phyloP scores from a whole-genome alignment of 257 asterid genomes.

The Echium plantagineum region DNA sequence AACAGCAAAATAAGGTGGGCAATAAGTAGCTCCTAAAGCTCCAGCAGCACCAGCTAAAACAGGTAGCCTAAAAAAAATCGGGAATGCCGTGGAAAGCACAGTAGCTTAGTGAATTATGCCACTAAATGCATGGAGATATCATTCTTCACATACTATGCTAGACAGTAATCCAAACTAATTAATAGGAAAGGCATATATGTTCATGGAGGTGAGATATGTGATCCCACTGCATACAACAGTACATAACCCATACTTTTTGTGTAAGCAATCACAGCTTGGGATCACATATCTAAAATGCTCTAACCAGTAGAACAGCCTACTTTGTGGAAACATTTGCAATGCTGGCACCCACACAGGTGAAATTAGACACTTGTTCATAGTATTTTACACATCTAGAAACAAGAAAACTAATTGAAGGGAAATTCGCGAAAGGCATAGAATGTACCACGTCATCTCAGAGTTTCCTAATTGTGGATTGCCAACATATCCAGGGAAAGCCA shows the following conservation, averaged over 20 bases:
- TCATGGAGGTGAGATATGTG: neutral
- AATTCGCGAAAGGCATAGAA: neutral
- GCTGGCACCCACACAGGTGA: neutral
- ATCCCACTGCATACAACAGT: neutral
- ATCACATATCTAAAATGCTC: neutral
- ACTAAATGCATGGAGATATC: too few relatives aligned
- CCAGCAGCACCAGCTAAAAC: constrained; percentile 95
- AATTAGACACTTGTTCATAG: neutral
- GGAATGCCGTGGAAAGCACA: neutral
- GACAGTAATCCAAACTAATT: too few relatives aligned
- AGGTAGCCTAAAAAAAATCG: constrained; percentile 54
- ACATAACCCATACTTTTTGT: too few relatives aligned
- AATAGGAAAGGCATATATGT: neutral
- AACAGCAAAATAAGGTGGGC: constrained; percentile 61
- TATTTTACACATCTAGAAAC: neutral
- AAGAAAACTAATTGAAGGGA: neutral
- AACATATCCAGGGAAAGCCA: constrained; percentile 99
- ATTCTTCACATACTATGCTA: too few relatives aligned
- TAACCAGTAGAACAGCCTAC: neutral
- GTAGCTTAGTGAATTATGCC: too few relatives aligned
- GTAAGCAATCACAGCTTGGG: too few relatives aligned
- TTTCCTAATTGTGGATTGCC: constrained; percentile 75
- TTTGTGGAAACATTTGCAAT: neutral
- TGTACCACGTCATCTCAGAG: constrained; percentile 99
- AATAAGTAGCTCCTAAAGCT: constrained; percentile 66